Percentiles rank a stretch among this genome's conserved stretches.
Conservation (phyloP, 306 rosid genomes). For the Glycyrrhiza uralensis region DNA sequence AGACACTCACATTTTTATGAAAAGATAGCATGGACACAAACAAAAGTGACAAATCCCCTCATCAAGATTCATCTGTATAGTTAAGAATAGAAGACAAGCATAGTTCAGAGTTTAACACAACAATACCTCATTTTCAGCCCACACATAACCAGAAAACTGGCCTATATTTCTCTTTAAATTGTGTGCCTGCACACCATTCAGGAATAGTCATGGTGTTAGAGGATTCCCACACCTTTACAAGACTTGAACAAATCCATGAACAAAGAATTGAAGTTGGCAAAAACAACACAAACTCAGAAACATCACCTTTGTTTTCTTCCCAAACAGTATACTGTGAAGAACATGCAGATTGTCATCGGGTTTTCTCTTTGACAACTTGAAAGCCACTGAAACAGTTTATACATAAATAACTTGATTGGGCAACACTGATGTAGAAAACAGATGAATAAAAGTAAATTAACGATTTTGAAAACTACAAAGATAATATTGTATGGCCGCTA, state of each 20-base stretch:
- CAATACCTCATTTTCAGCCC: constrained; percentile 41
- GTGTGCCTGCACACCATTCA: constrained; percentile 53
- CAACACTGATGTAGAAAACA: constrained; percentile 19
- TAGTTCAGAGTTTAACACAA: not conserved
- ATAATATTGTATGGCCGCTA: not conserved
- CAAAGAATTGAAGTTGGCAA: not conserved
- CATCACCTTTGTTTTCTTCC: constrained; percentile 80
- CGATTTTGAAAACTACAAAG: not conserved
- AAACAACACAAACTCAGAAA: not conserved
- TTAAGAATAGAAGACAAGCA: not conserved
- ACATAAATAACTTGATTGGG: constrained; percentile 21
- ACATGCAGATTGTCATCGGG: constrained; percentile 82
- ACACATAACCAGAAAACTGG: constrained; percentile 44
- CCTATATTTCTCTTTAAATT: constrained; percentile 41
- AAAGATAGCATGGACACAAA: not conserved
- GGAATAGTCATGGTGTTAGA: constrained; percentile 7
- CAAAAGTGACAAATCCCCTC: no score
- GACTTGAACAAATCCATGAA: not conserved
- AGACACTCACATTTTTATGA: not conserved
- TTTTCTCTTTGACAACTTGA: constrained; percentile 92
- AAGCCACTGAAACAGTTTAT: constrained; percentile 76
- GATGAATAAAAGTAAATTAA: not conserved
- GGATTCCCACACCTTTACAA: not conserved
- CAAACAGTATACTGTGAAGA: constrained; percentile 79
- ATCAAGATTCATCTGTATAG: not conserved